Evolutionary conservation across 768 basidiomycete genomes (phyloP).

Genomic region (Boletus tylopilopsis): DNA sequence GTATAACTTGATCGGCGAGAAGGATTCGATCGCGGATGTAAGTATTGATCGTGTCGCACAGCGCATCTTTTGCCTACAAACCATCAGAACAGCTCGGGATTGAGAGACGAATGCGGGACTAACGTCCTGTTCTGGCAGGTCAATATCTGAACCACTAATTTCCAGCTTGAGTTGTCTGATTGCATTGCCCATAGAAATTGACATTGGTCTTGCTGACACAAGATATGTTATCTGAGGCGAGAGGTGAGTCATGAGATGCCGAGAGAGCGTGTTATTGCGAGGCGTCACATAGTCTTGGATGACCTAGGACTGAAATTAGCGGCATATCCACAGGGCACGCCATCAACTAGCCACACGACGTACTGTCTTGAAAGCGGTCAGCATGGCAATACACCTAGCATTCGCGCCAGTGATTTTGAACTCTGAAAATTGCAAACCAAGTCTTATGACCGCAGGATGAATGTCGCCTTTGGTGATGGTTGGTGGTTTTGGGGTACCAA

Average conservation of each 20-base stretch:
- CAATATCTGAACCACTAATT: constrained; percentile 88
- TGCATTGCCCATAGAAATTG: constrained; percentile 92
- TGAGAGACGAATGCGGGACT: constrained; percentile 14
- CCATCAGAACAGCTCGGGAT: neutral
- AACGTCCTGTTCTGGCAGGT: constrained; percentile 94
- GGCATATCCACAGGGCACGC: neutral
- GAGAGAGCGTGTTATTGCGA: constrained; percentile 78
- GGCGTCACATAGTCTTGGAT: constrained; percentile 91
- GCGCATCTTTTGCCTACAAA: constrained; percentile 75
- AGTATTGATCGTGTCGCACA: constrained; percentile 84
- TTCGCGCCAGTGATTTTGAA: constrained; percentile 95
- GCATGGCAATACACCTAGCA: constrained; percentile 89
- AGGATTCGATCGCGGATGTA: constrained; percentile 95
- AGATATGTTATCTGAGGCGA: constrained; percentile 92
- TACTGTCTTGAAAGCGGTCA: constrained; percentile 90
- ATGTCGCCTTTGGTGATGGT: constrained; percentile 72
- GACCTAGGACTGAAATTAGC: constrained; percentile 47
- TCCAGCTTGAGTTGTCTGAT: constrained; percentile 93
- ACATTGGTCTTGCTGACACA: constrained; percentile 85
- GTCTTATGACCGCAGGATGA: constrained; percentile 82
- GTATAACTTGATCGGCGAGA: constrained; percentile 90
- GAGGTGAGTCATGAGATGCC: constrained; percentile 88
- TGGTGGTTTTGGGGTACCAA: constrained; percentile 64
- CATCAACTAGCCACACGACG: constrained; percentile 24
- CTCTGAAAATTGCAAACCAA: constrained; percentile 86